phyloP scores from a whole-genome alignment of 345 rosid species.

The Turnera subulata region DNA sequence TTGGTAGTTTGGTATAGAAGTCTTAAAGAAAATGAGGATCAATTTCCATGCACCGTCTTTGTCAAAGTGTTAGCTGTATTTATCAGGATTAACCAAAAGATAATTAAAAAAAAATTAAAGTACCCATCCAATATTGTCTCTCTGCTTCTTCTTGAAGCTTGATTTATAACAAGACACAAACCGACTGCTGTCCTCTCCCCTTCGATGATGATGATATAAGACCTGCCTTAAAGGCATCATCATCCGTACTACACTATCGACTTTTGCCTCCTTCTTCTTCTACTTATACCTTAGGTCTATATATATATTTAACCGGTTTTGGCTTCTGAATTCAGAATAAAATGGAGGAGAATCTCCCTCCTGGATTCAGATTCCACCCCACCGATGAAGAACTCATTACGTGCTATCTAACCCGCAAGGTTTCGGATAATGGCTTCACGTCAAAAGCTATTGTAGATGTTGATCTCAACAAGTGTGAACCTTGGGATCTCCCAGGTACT shows the following conservation, averaged over 20 bases:
- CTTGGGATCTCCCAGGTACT: slow-evolving; percentile 97
- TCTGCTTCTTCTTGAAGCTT: slow-evolving; percentile 54
- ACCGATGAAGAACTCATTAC: slow-evolving; percentile 97
- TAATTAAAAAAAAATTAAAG: slow-evolving; percentile 19
- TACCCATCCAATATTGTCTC: too few species aligned
- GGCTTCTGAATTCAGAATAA: background rate
- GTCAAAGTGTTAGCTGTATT: slow-evolving; percentile 94
- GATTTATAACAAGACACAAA: slow-evolving; percentile 15
- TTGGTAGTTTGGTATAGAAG: slow-evolving; percentile 16
- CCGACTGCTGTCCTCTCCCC: slow-evolving; percentile 12
- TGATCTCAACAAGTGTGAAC: slow-evolving; percentile 96
- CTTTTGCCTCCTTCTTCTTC: background rate
- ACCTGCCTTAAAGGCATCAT: slow-evolving; percentile 9
- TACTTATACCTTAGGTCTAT: too few species aligned
- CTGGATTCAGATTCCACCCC: slow-evolving; percentile 97
- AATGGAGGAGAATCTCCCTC: slow-evolving; percentile 90
- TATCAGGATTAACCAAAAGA: slow-evolving; percentile 35
- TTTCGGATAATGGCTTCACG: slow-evolving; percentile 56
- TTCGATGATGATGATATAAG: slow-evolving; percentile 9
- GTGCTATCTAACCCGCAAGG: slow-evolving; percentile 61
- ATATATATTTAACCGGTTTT: background rate
- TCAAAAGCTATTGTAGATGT: slow-evolving; percentile 85
- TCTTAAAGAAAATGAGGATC: slow-evolving; percentile 1
- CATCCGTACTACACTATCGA: background rate
- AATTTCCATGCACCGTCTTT: slow-evolving; percentile 39